phyloP scores from a whole-genome alignment of 2,329 filamentous ascomycete species.

The Xylaria sp. region DNA sequence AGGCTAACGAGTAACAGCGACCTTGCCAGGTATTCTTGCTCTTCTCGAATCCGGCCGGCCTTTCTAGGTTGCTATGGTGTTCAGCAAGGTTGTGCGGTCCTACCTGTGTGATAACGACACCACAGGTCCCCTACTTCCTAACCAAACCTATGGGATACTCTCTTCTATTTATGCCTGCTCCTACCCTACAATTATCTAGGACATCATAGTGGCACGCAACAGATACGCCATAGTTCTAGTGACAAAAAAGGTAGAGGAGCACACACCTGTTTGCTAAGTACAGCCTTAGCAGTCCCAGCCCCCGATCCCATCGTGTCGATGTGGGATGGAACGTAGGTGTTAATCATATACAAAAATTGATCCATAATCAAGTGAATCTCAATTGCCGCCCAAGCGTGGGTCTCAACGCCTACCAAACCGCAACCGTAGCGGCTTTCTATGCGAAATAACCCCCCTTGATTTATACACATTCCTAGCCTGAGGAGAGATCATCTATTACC shows the following conservation, averaged over 20 bases:
- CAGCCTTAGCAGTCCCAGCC: neutral
- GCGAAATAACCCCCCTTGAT: conserved; percentile 59
- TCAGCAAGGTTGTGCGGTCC: neutral
- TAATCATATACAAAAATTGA: conserved; percentile 26
- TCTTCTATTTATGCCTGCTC: no score
- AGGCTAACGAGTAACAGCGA: neutral
- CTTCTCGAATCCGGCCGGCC: neutral
- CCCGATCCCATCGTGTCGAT: neutral
- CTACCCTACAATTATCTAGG: no score
- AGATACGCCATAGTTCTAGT: no score
- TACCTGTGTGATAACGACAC: no score
- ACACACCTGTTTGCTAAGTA: neutral
- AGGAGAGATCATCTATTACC: conserved; percentile 65
- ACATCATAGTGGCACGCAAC: no score
- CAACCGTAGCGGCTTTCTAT: conserved; percentile 54
- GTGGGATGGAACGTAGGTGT: conserved; percentile 6
- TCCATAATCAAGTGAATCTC: conserved; percentile 42
- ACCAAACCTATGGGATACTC: no score
- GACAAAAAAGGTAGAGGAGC: neutral
- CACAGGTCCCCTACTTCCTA: no score
- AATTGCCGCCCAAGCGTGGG: conserved; percentile 47
- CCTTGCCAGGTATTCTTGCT: neutral
- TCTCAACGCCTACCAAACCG: conserved; percentile 51
- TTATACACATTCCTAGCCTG: conserved; percentile 61
- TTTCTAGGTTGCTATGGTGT: neutral